Evolutionary conservation across 2,329 filamentous ascomycete genomes (phyloP), one percentile per base, ranked within the genome.

Genomic region (Geosmithia morbida): DNA sequence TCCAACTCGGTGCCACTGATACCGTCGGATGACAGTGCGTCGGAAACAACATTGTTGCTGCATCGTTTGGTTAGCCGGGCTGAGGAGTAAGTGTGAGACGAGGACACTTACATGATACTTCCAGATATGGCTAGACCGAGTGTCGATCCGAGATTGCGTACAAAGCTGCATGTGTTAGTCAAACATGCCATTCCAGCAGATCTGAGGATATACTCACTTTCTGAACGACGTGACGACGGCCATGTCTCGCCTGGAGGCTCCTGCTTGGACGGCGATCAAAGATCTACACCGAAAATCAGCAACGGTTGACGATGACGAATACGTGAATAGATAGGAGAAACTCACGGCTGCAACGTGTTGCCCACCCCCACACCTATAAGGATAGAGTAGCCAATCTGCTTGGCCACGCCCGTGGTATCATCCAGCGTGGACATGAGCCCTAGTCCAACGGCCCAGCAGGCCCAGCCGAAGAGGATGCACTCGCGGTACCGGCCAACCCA

Each of bases 201-300:
- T 37, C 11, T 17, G 1, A 19, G 4, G n/a, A 18, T 20, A 7
- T 5, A 54, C 63, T 53, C 52, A 67, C 65, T 68, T 68, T 47
- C 66, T 55, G 44, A 67, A 68, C 4, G 64, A 67, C n/a, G 64
- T 68, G 3, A 67, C 64, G 39, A 67, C 59, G 2, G 66, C 66
- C 65, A 68, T 68, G 33, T 68, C 64, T 2, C 60, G 55, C 41
- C 65, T 55, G 67, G 76, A 70, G 55, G 81, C 61, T 59, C 77
- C 55, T 62, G 74, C 60, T 64, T 81, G 66, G 63, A 79, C 62
- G 60, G 76, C 60, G 67, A 81, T 66, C 39, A 68, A 52, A n/a
- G 66, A 59, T 16, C 65, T 66, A 17, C 18, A 14, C 5, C 16
- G 8, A 16, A 47, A 2, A 20, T 41, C 46, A 22, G 3, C 14